phyloP scores from a whole-genome alignment of 257 asterid species.

The Solanum pimpinellifolium region DNA sequence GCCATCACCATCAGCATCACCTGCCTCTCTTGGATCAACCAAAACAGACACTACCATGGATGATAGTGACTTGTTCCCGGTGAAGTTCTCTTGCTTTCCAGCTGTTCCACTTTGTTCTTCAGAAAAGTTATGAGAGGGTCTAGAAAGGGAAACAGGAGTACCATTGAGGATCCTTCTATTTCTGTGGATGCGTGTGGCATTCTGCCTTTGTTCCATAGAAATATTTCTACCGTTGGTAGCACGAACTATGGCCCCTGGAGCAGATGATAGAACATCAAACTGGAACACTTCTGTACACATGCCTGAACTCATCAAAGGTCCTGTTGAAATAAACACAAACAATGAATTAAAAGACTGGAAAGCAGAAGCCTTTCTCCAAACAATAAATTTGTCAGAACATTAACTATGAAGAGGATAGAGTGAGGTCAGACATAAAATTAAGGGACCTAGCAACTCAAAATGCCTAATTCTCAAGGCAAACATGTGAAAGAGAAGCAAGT shows the following conservation, averaged over 20 bases:
- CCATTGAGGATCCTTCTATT: conserved; percentile 71
- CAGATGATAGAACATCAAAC: conserved; percentile 67
- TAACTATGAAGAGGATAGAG: background rate
- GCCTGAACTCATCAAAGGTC: conserved; percentile 88
- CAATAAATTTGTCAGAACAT: background rate
- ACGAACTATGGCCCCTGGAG: conserved; percentile 63
- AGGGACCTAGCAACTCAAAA: background rate
- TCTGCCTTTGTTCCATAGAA: conserved; percentile 30
- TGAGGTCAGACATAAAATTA: background rate
- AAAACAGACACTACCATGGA: conserved; percentile 91
- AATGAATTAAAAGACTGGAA: background rate
- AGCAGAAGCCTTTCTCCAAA: background rate
- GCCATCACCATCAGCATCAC: conserved; percentile 55
- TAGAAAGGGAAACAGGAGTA: conserved; percentile 37
- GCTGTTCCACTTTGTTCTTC: conserved; percentile 23
- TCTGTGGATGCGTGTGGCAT: conserved; percentile 31
- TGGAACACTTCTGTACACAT: conserved; percentile 97
- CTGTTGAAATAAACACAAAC: conserved; percentile 23
- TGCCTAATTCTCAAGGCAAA: background rate
- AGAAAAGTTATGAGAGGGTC: conserved; percentile 48
- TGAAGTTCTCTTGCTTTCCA: conserved; percentile 35
- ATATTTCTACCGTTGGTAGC: conserved; percentile 40
- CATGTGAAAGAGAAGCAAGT: background rate
- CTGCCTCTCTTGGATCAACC: conserved; percentile 68
- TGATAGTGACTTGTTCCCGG: conserved; percentile 28